Evolutionary conservation across 768 basidiomycete species (phyloP).

Genomic region (Russula earlei): DNA sequence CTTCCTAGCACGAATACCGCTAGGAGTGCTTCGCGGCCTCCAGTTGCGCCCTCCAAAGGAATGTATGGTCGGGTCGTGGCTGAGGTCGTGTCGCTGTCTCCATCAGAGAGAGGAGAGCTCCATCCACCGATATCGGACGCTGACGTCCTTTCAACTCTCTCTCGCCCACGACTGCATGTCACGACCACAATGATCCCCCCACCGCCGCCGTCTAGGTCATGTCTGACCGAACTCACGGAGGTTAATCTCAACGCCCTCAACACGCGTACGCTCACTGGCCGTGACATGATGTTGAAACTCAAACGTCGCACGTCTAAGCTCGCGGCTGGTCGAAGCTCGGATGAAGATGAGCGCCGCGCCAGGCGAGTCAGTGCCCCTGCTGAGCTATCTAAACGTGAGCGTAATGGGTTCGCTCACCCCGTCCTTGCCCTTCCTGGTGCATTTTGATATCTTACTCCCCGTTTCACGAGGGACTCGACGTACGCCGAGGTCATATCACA

Average conservation of each 20-base stretch:
- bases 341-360: slow-evolving; percentile 30
- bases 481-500: neutral
- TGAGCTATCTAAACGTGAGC: slow-evolving; percentile 41
- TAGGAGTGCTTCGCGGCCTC: neutral
- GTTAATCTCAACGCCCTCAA: slow-evolving; percentile 42
- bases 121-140: slow-evolving; percentile 25
- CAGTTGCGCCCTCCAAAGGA: neutral
- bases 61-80: neutral
- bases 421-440: slow-evolving; percentile 49
- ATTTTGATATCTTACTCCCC: slow-evolving; percentile 33
- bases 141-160: slow-evolving; percentile 27
- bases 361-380: slow-evolving; percentile 54
- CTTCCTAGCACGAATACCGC: neutral
- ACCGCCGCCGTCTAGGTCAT: slow-evolving; percentile 33
- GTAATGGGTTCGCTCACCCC: slow-evolving; percentile 49
- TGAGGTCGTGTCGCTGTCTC: slow-evolving; percentile 10
- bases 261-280: slow-evolving; percentile 44
- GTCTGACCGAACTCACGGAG: slow-evolving; percentile 43
- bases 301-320: slow-evolving; percentile 38
- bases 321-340: slow-evolving; percentile 23
- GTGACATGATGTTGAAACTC: slow-evolving; percentile 58
- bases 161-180: slow-evolving; percentile 36
- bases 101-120: slow-evolving; percentile 17
- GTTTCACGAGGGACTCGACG: neutral
- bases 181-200: slow-evolving; percentile 39